Base-by-base conservation (phyloP, 306 rosid species). In the Cajanus cajan region DNA sequence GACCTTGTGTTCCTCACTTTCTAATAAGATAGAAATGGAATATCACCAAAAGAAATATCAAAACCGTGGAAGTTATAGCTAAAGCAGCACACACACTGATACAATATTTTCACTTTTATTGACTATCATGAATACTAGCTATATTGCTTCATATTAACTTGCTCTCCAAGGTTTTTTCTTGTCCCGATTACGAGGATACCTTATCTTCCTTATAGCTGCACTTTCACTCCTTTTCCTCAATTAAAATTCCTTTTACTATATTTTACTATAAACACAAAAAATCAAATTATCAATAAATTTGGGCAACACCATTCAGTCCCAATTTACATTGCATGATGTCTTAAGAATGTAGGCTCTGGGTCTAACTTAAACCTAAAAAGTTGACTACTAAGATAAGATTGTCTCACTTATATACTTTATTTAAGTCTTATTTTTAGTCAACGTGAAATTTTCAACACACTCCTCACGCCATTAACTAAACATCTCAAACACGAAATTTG, bases 11-110 rank as follows among this genome's bases (percentile, higher is more conserved):
- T 81, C 34, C 47, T 57, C 72, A 22, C 19, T 67, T 37, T 25
- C 85, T 82, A 50, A 45, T 59, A 40, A 62, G 40, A 76, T 40
- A 51, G 24, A 76, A 61, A 68, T 7, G 12, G 52, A 55, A 62
- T 40, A 40, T 50, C 8, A 19, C 68, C 21, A 50, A 47, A 68
- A 15, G 24, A 58, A 58, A 18, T 18, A 58, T 36, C 39, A 50
- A 59, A 31, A 24, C 58, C n/a, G 22, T 13, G 37, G 72, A 43
- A 47, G 19, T 54, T 24, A 34, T 31, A 58, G 62, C 40, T 41
- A 76, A 69, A 59, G 50, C 68, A 37, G 8, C 55, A 75, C 22
- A 50, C 22, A 54, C 14, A 68, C 10, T 33, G 9, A 21, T 36
- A 9, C 25, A 74, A 51, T 57, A 24, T 22, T 72, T 73, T 66